A percentile compares a stretch with the other conserved stretches of the same genome.
These are phyloP conservation scores for Aspergillus bombycis DNA, from an alignment of 2,329 filamentous ascomycete species.

Conservation along the genomic window DNA sequence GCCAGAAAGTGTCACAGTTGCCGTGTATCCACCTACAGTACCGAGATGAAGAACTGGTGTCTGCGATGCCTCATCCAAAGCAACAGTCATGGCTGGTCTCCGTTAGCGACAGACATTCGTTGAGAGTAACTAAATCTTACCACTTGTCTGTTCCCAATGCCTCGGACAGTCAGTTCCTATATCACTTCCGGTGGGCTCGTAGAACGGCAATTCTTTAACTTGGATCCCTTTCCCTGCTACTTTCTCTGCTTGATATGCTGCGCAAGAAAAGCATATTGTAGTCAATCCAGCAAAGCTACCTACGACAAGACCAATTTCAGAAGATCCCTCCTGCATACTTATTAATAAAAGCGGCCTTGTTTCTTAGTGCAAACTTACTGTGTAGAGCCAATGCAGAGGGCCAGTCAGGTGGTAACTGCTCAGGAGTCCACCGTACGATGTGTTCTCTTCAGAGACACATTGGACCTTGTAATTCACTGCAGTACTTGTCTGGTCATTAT, in stretches of 20 bases:
- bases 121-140: conserved; percentile 23
- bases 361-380: conserved; percentile 27
- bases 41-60: conserved; percentile 33
- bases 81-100: conserved; percentile 29
- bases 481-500: background rate
- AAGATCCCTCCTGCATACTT: conserved; percentile 23
- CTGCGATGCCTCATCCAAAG: conserved; percentile 15
- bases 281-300: conserved; percentile 30
- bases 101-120: conserved; percentile 17
- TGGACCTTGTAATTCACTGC: conserved; percentile 11
- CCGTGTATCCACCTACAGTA: conserved; percentile 32
- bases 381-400: conserved; percentile 35
- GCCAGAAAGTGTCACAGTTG: conserved; percentile 19
- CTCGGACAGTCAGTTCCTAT: conserved; percentile 14
- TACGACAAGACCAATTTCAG: conserved; percentile 25
- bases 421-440: conserved; percentile 11
- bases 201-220: conserved; percentile 26
- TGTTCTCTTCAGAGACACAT: conserved; percentile 20
- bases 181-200: conserved; percentile 16
- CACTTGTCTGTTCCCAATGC: conserved; percentile 39
- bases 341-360: background rate
- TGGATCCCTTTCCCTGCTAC: conserved; percentile 7
- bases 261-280: conserved; percentile 24
- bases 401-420: conserved; percentile 30
- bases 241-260: conserved; percentile 18